A percentile compares a stretch with the other conserved stretches of the same genome.
phyloP scores from a whole-genome alignment of 176 grass and related monocot species.

The Raddia distichophylla region DNA sequence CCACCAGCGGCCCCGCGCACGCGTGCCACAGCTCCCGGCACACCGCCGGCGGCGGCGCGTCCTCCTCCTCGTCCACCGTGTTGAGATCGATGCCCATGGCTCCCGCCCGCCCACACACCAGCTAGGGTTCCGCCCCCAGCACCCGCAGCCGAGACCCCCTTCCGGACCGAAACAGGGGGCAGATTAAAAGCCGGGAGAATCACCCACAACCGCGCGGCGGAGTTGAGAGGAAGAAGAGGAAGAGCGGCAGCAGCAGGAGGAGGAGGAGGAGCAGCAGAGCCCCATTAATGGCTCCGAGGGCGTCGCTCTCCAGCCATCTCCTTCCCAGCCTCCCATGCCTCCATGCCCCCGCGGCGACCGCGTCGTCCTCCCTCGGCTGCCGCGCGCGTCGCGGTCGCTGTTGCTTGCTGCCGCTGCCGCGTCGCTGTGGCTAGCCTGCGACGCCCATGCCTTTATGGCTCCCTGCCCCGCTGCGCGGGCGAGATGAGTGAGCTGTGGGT shows the following conservation, averaged over 20 bases:
- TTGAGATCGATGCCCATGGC: conserved; percentile 96
- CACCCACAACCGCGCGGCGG: conserved; percentile 32
- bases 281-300: conserved; percentile 58
- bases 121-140: conserved; percentile 24
- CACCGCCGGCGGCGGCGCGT: conserved; percentile 47
- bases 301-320: conserved; percentile 61
- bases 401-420: conserved; percentile 38
- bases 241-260: background rate
- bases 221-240: background rate
- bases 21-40: conserved; percentile 96
- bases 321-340: conserved; percentile 49
- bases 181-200: conserved; percentile 42
- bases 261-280: background rate
- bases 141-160: background rate
- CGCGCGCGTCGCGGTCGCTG: conserved; percentile 49
- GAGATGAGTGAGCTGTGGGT: background rate
- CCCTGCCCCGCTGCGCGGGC: background rate
- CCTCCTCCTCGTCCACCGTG: conserved; percentile 54
- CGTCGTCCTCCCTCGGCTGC: conserved; percentile 41
- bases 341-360: conserved; percentile 29
- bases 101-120: background rate
- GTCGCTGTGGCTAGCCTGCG: conserved; percentile 46
- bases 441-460: conserved; percentile 55
- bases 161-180: background rate
- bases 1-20: conserved; percentile 78